Evolutionary conservation across 768 basidiomycete species (phyloP), one percentile per base, ranked within the genome.

Genomic region (Rhodotorula babjevae): DNA sequence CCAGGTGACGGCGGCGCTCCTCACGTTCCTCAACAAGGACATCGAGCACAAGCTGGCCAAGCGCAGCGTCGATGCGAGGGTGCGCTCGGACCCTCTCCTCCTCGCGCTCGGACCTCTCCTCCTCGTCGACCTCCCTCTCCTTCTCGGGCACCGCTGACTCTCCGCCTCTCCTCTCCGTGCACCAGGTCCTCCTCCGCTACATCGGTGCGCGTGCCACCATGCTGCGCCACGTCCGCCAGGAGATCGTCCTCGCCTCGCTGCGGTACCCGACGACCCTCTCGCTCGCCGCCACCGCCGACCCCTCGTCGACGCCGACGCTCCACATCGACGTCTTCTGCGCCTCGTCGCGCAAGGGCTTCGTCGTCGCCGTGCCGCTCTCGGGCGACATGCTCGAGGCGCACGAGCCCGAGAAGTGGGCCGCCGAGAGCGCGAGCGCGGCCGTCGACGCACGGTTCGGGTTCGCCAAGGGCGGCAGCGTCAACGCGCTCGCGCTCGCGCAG

Each of bases 171-270:
- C 9, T 8, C 50, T 7, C 49, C n/a, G n/a, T 23, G 21, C 21
- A 15, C 8, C 61, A 68, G 71, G 3, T 9, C 40, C 58, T 72
- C 44, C 7, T 72, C 12, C 71, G 63, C 44, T 44, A 60, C 52
- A 52, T 72, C 59, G 64, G 62, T 23, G 14, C 42, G 16, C 71
- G 63, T 46, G 29, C 47, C 0, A 21, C 40, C 33, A 49, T 65
- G 12, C n/a, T 65, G 27, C 66, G 71, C 31, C 71, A 68, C 21
- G 47, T 72, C 53, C 66, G 71, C 36, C 59, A 68, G 31, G 71
- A 72, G 29, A 15, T 72, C 60, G 12, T 46, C 19, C n/a, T 72
- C 57, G 36, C 63, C 40, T 60, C 71, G 6, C 71, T 72, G 7
- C 31, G 31, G 25, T 72, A 68, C 59, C 71, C 71, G 33, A 57